Evolutionary conservation across 2,329 filamentous ascomycete species (phyloP).

Genomic region (Trichocomaceae sp.): DNA sequence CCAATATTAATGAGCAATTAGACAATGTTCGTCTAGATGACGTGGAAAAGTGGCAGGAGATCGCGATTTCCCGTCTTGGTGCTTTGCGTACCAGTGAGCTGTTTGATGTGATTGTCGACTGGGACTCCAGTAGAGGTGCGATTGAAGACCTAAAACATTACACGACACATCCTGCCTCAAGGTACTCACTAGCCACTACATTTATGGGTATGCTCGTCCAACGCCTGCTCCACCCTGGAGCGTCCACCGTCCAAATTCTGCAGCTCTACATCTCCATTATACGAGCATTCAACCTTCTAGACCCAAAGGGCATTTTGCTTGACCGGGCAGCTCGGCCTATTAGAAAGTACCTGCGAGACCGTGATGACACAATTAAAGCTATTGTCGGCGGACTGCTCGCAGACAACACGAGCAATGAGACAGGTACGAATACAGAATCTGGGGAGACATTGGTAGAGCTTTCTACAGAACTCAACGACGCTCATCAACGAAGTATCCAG

Average conservation of each 20-base stretch:
- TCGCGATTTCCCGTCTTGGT: slow-evolving; percentile 50
- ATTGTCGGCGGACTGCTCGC: slow-evolving; percentile 59
- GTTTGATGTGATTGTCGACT: slow-evolving; percentile 57
- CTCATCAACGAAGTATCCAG: slow-evolving; percentile 36
- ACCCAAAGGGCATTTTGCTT: slow-evolving; percentile 59
- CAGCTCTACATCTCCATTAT: slow-evolving; percentile 63
- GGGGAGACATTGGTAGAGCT: slow-evolving; percentile 47
- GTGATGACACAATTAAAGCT: slow-evolving; percentile 60
- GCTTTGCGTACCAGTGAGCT: slow-evolving; percentile 50
- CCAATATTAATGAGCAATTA: slow-evolving; percentile 20
- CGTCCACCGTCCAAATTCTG: slow-evolving; percentile 60
- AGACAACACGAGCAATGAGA: slow-evolving; percentile 41
- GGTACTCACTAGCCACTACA: slow-evolving; percentile 48
- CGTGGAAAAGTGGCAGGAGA: slow-evolving; percentile 50
- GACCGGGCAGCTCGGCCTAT: slow-evolving; percentile 61
- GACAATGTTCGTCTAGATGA: slow-evolving; percentile 34
- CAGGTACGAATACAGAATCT: slow-evolving; percentile 19
- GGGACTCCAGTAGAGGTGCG: slow-evolving; percentile 53
- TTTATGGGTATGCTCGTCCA: slow-evolving; percentile 50
- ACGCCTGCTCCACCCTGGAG: slow-evolving; percentile 56
- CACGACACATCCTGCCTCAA: slow-evolving; percentile 47
- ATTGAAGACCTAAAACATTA: slow-evolving; percentile 56
- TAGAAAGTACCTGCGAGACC: slow-evolving; percentile 55
- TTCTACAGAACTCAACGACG: slow-evolving; percentile 45
- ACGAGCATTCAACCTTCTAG: slow-evolving; percentile 55